Conservation (phyloP, 2,329 filamentous ascomycete genomes). For the Atkinsonella hypoxylon region DNA sequence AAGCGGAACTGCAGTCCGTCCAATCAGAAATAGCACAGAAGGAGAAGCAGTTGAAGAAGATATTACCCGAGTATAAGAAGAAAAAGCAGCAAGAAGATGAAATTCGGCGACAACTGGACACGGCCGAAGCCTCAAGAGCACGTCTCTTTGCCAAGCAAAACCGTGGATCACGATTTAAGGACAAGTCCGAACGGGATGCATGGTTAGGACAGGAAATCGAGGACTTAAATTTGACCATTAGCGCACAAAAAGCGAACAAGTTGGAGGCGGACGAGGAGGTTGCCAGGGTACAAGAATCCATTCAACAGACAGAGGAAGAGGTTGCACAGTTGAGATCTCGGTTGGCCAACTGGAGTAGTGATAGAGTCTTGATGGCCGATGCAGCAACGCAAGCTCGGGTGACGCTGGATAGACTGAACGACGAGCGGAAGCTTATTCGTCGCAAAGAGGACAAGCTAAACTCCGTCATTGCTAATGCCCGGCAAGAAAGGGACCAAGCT, state of each 20-base stretch:
- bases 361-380: constrained; percentile 59
- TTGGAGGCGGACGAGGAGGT: constrained; percentile 81
- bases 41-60: constrained; percentile 59
- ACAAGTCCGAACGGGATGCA: constrained; percentile 76
- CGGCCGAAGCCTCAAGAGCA: constrained; percentile 61
- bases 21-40: constrained; percentile 62
- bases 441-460: constrained; percentile 82
- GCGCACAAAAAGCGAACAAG: constrained; percentile 70
- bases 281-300: constrained; percentile 54
- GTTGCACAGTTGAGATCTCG: constrained; percentile 57
- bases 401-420: constrained; percentile 63
- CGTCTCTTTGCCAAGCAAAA: constrained; percentile 88
- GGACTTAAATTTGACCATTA: constrained; percentile 64
- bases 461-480: constrained; percentile 62
- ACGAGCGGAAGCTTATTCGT: constrained; percentile 78
- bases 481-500: constrained; percentile 64
- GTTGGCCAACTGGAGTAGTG: constrained; percentile 68
- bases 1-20: constrained; percentile 59
- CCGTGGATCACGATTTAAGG: constrained; percentile 75
- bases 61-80: constrained; percentile 67
- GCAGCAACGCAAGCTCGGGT: constrained; percentile 69
- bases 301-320: constrained; percentile 60
- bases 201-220: constrained; percentile 73
- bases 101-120: constrained; percentile 59
- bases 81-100: constrained; percentile 62